Conservation (phyloP, 495 filamentous ascomycete genomes). For the Penicillium paxilli region DNA sequence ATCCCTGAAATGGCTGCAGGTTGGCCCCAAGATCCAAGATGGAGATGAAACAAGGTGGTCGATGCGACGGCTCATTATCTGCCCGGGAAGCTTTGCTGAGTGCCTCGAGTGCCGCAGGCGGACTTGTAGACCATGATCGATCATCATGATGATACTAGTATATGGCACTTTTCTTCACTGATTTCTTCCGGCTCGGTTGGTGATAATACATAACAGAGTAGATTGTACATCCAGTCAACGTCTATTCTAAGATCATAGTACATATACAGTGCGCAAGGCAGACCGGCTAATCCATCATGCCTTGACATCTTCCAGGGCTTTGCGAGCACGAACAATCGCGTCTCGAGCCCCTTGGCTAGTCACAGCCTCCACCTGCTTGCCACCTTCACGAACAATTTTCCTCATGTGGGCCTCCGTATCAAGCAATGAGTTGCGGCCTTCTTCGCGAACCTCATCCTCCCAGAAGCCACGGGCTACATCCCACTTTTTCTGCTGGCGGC, state of each 20-base stretch:
- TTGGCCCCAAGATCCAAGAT: too few relatives aligned
- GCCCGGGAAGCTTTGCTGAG: too few relatives aligned
- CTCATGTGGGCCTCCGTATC: constrained; percentile 66
- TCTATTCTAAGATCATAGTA: constrained; percentile 21
- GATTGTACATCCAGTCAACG: constrained; percentile 19
- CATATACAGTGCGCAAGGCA: constrained; percentile 14
- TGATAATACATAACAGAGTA: constrained; percentile 20
- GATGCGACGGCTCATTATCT: too few relatives aligned
- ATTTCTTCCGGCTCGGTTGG: not conserved
- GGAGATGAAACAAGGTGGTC: too few relatives aligned
- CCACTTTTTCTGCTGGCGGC: constrained; percentile 79
- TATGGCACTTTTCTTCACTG: not conserved
- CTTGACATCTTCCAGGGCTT: constrained; percentile 52
- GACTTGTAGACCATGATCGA: too few relatives aligned
- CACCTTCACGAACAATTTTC: constrained; percentile 52
- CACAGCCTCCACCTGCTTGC: constrained; percentile 31
- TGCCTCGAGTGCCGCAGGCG: too few relatives aligned
- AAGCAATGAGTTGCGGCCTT: constrained; percentile 71
- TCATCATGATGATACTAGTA: too few relatives aligned
- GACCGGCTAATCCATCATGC: constrained; percentile 7
- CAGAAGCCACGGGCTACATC: constrained; percentile 67
- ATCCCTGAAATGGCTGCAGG: too few relatives aligned
- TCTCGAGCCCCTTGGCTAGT: constrained; percentile 49
- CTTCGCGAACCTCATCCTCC: constrained; percentile 76
- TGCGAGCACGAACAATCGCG: constrained; percentile 52